Percentiles rank a stretch among this genome's conserved stretches.
These are phyloP conservation scores for Jasminum sambac DNA, from an alignment of 257 asterid genomes.

Conservation along the genomic window DNA sequence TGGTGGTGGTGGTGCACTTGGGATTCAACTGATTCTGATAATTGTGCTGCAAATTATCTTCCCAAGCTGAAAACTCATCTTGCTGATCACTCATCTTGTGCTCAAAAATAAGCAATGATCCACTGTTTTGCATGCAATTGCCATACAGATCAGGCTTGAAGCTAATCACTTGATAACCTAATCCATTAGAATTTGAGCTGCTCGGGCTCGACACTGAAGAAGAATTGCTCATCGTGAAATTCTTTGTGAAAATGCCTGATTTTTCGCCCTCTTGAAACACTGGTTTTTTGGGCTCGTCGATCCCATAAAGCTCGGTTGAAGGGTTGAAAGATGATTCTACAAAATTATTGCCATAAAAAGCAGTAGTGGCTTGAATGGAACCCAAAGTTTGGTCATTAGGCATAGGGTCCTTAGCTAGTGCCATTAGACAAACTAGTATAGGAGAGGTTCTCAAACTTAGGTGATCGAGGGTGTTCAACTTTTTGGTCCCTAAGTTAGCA, in stretches of 20 bases:
- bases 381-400: slow-evolving; percentile 49
- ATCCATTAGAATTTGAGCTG: slow-evolving; percentile 70
- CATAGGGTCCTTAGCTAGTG: slow-evolving; percentile 43
- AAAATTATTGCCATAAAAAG: slow-evolving; percentile 54
- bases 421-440: slow-evolving; percentile 34
- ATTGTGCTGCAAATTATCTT: slow-evolving; percentile 36
- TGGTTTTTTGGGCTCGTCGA: slow-evolving; percentile 22
- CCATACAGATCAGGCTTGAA: slow-evolving; percentile 47
- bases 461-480: slow-evolving; percentile 26
- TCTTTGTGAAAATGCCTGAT: slow-evolving; percentile 34
- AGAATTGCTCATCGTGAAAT: slow-evolving; percentile 43
- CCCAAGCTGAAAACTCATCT: slow-evolving; percentile 58
- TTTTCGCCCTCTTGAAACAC: slow-evolving; percentile 38
- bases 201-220: slow-evolving; percentile 77
- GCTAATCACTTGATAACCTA: slow-evolving; percentile 43
- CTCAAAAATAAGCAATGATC: slow-evolving; percentile 62
- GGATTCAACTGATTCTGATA: slow-evolving; percentile 31
- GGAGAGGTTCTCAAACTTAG: background rate
- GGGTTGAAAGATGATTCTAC: slow-evolving; percentile 31
- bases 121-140: slow-evolving; percentile 36
- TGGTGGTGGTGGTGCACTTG: slow-evolving; percentile 26
- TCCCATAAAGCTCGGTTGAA: slow-evolving; percentile 34
- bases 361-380: slow-evolving; percentile 52
- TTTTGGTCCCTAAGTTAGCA: slow-evolving; percentile 25
- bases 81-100: slow-evolving; percentile 40